Base-by-base conservation (phyloP, 768 basidiomycete species). In the Hygrocybe coccinea region DNA sequence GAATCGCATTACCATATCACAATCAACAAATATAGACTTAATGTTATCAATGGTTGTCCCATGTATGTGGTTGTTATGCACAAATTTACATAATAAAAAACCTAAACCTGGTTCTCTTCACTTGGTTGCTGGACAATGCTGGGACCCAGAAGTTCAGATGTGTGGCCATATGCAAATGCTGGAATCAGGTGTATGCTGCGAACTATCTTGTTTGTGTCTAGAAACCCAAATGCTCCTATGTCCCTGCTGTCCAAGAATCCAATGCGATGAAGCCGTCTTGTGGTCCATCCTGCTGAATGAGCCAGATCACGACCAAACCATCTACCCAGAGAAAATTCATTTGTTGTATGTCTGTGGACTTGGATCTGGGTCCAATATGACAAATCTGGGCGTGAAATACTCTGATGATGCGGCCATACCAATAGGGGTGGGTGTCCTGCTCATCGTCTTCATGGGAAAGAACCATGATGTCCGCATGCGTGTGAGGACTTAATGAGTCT, bases 271-370 rank as follows among this genome's bases (percentile, higher is more conserved):
- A 70, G 50, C 6, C 56, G 39, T 11, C 65, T 56, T 0, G 54
- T 37, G 1, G 61, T 57, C 52, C 68, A 69, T 0, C 76, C 72
- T 24, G 56, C 62, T 3, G 46, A 38, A 52, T 61, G 65, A 4
- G 41, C 54, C 0, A 49, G 51, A 36, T 77, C 71, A 0, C 53
- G 44, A 1, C 67, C 66, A 43, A 75, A 66, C 73, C 76, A 76
- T 0, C 64, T 0, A 81, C 74, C 63, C 73, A 79, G 1, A 80
- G 56, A 15, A 80, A 70, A 1, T 76, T 67, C 61, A 79, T 70
- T 0, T 55, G 56, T 6, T 60, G 47, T 3, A 64, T 50, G 1
- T 17, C 8, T 0, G 12, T 21, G 17, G 38, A 21, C 1, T 43
- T 24, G 7, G 50, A 55, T 11, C 56, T 50, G 2, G 57, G 34